Evolutionary conservation across 192 early-diverging fungal genomes (phyloP), one percentile per base, ranked within the genome.

Genomic region (Coemansia sp.): DNA sequence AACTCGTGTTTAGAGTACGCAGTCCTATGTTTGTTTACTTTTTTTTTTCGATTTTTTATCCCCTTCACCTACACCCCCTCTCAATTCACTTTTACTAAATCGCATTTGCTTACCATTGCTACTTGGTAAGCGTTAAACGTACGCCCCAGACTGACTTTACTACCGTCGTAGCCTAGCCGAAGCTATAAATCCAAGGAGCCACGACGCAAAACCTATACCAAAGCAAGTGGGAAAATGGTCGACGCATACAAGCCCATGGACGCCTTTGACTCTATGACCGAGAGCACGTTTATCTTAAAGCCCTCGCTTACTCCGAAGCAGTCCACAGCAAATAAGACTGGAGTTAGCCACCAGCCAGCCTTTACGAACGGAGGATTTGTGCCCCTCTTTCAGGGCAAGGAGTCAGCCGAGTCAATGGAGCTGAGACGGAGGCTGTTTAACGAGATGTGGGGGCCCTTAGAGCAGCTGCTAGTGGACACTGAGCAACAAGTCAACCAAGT

Each of bases 401-500:
- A 93, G 61, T 45, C 86, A 0, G 55, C 63, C 23, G 83, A 85
- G 36, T 81, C 83, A 3, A 84, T 87, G 67, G 62, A 79, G 31
- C 63, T 86, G 21, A 77, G 90, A 53, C 75, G 72, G 42, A 32
- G 32, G 41, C 71, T 82, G 19, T 91, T 88, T 65, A 67, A 80
- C 37, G 69, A 65, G n/a, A 76, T 75, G 50, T 91, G 90, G 90
- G 60, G 66, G 7, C 72, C 74, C 8, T 79, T 89, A 17, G 75
- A 87, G 19, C 41, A 62, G 61, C 67, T 44, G 15, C 64, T 79
- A 27, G 46, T 77, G 25, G 71, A 70, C 15, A 84, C 61, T 17
- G 74, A 81, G 39, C 36, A 61, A 55, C 74, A 85, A 46, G 86
- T 89, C 69, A 92, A 94, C 63, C 72, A 85, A 25, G 64, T 80